Conservation (phyloP, 2,329 filamentous ascomycete genomes). For the Cercospora sp. region DNA sequence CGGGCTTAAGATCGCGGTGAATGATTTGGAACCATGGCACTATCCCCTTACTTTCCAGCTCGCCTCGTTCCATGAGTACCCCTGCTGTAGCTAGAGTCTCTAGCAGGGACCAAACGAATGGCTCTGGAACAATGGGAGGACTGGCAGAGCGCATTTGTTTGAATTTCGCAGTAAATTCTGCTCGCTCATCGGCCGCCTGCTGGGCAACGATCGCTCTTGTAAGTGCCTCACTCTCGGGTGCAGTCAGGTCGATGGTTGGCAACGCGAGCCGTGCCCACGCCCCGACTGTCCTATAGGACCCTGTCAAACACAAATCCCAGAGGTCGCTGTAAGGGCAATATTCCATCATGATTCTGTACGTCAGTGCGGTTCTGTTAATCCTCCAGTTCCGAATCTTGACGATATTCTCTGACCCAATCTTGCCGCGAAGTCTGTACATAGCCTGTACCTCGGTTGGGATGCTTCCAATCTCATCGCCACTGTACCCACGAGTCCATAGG, state of each 20-base stretch:
- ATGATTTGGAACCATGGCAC: conserved; percentile 4
- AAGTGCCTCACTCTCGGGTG: neutral
- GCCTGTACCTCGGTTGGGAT: conserved; percentile 11
- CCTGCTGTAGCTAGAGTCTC: conserved; percentile 13
- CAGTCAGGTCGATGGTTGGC: conserved; percentile 1
- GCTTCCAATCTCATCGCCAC: neutral
- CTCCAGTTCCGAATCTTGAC: conserved; percentile 13
- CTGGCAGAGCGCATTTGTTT: neutral
- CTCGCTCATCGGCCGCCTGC: neutral
- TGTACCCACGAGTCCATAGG: neutral
- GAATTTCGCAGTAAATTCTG: neutral
- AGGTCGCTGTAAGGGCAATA: conserved; percentile 2
- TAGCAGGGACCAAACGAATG: conserved; percentile 13
- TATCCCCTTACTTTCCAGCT: neutral
- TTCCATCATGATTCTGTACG: neutral
- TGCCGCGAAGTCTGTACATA: conserved; percentile 13
- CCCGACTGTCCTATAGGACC: neutral
- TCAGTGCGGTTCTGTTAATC: neutral
- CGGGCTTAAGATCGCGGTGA: conserved; percentile 12
- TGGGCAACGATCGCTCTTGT: neutral
- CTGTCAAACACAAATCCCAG: neutral
- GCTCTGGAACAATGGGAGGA: conserved; percentile 1
- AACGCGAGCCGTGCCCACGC: neutral
- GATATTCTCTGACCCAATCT: conserved; percentile 9
- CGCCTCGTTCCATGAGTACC: conserved; percentile 12